phyloP scores from a whole-genome alignment of 2,329 filamentous ascomycete genomes.

The Thelonectria discophora region DNA sequence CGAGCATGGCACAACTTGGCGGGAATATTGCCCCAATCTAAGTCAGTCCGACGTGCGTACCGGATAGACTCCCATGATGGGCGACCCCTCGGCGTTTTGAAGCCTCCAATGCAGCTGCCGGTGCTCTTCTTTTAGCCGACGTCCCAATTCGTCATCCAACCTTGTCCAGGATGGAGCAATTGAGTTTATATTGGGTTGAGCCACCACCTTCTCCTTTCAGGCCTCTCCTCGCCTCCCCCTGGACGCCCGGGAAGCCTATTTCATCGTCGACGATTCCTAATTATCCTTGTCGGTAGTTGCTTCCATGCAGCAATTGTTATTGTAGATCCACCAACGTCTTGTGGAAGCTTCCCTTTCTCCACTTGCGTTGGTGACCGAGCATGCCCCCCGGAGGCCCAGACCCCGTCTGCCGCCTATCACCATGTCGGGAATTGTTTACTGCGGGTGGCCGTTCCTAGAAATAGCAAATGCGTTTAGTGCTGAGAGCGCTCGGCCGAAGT shows the following conservation, averaged over 20 bases:
- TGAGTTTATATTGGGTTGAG: slow-evolving; percentile 22
- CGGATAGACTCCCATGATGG: background rate
- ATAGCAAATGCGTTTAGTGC: slow-evolving; percentile 15
- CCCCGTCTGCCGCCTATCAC: slow-evolving; percentile 29
- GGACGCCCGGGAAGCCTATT: slow-evolving; percentile 21
- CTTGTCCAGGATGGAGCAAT: slow-evolving; percentile 8
- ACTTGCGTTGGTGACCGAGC: too few relatives aligned
- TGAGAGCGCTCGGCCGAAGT: slow-evolving; percentile 7
- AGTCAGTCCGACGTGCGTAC: slow-evolving; percentile 2
- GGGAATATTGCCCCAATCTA: slow-evolving; percentile 3
- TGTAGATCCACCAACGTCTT: too few relatives aligned
- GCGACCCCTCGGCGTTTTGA: background rate
- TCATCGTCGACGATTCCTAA: slow-evolving; percentile 9
- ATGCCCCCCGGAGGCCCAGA: slow-evolving; percentile 7
- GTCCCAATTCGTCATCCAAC: slow-evolving; percentile 3
- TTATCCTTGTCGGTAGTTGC: slow-evolving; percentile 35
- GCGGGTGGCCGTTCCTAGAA: background rate
- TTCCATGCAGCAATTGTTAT: too few relatives aligned
- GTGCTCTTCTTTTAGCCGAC: background rate
- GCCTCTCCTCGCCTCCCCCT: slow-evolving; percentile 11
- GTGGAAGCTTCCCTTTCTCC: too few relatives aligned
- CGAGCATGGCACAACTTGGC: slow-evolving; percentile 20
- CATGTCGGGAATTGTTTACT: slow-evolving; percentile 18
- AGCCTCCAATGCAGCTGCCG: background rate
- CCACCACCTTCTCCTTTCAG: slow-evolving; percentile 31